A percentile compares a stretch with the other conserved stretches of the same genome.
These are phyloP conservation scores for Neurospora sp. DNA, from an alignment of 495 filamentous ascomycete genomes.

Conservation along the genomic window DNA sequence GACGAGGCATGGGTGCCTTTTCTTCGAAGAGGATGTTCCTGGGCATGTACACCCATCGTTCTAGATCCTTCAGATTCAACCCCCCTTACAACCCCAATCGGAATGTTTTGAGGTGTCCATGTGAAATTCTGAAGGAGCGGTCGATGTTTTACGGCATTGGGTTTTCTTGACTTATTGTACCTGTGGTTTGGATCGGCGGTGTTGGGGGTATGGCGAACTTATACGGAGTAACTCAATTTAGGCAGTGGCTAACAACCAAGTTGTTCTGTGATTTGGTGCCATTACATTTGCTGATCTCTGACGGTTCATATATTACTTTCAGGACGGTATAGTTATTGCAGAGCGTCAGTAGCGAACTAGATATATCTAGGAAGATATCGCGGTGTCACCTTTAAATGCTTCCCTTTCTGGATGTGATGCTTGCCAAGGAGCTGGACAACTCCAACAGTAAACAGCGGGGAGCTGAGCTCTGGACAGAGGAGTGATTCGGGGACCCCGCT, in stretches of 20 bases:
- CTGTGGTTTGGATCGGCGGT: not conserved
- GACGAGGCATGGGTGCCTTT: slow-evolving; percentile 46
- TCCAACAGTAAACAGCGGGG: not conserved
- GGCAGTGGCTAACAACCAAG: not conserved
- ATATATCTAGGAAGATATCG: not conserved
- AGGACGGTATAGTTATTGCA: not conserved
- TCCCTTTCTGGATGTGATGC: not conserved
- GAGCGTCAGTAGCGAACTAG: not conserved
- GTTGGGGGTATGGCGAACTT: not conserved
- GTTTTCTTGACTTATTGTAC: not conserved
- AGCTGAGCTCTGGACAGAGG: not conserved
- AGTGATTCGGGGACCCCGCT: not conserved
- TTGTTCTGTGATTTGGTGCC: not conserved
- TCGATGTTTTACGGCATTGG: not conserved
- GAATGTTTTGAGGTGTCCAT: not conserved
- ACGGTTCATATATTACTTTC: not conserved
- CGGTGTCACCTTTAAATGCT: not conserved
- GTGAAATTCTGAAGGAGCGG: not conserved
- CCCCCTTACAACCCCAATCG: not conserved
- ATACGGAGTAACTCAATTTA: not conserved
- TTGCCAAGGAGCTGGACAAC: not conserved
- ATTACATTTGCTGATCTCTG: not conserved
- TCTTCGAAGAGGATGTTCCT: slow-evolving; percentile 53
- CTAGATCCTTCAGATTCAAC: not conserved
- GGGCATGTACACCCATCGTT: slow-evolving; percentile 42